phyloP scores from a whole-genome alignment of 495 filamentous ascomycete genomes.

The Penicillium nucicola region DNA sequence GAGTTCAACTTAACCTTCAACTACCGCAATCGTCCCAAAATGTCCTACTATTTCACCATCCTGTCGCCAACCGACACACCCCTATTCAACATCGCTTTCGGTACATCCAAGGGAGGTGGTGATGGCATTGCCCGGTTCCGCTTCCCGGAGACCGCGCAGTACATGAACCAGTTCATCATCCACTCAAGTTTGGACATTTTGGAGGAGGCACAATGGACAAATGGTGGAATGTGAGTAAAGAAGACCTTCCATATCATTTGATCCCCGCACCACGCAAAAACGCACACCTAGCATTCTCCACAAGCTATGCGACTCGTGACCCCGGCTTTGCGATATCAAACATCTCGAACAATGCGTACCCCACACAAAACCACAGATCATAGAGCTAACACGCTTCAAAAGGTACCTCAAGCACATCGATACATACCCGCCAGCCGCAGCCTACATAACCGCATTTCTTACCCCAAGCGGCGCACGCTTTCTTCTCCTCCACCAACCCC shows the following conservation, averaged over 20 bases:
- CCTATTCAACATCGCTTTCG: constrained; percentile 93
- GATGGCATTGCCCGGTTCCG: constrained; percentile 77
- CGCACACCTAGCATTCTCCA: background rate
- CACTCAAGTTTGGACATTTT: constrained; percentile 90
- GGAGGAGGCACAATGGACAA: constrained; percentile 91
- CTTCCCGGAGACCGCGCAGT: constrained; percentile 79
- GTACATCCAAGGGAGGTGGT: constrained; percentile 88
- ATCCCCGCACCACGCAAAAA: background rate
- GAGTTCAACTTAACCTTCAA: constrained; percentile 6
- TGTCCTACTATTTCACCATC: constrained; percentile 98
- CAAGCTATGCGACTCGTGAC: background rate
- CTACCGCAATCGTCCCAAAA: constrained; percentile 32
- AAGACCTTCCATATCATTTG: background rate
- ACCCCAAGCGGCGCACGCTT: constrained; percentile 71
- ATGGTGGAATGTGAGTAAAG: constrained; percentile 63
- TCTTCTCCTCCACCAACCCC: constrained; percentile 80
- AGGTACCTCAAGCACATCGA: constrained; percentile 97
- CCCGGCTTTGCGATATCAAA: background rate
- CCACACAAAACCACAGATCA: background rate
- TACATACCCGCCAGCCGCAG: constrained; percentile 74
- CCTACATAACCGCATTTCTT: constrained; percentile 87
- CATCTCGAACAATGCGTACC: background rate
- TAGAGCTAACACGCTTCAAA: constrained; percentile 9
- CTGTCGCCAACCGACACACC: constrained; percentile 92
- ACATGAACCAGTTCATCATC: constrained; percentile 97